These are phyloP conservation scores for Nemania sp. DNA, from an alignment of 2,329 filamentous ascomycete genomes.

Conservation along the genomic window DNA sequence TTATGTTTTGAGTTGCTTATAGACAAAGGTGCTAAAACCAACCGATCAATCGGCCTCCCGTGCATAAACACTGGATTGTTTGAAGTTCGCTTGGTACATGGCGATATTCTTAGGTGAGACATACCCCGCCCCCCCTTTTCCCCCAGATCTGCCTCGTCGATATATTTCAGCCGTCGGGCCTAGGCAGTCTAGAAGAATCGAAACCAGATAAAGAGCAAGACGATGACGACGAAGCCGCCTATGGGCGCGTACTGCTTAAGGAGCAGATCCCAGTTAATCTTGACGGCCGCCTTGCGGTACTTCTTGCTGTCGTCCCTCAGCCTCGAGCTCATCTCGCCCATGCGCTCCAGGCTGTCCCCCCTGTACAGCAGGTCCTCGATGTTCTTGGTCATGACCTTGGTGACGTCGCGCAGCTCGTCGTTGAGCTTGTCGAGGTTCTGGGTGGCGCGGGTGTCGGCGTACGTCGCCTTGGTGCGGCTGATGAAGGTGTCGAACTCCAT, in stretches of 20 bases:
- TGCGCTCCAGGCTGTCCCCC: slow-evolving; percentile 91
- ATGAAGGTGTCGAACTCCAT: slow-evolving; percentile 99
- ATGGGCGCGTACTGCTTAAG: slow-evolving; percentile 97
- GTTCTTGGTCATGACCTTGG: slow-evolving; percentile 99
- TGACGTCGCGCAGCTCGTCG: slow-evolving; percentile 95
- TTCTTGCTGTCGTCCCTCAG: slow-evolving; percentile 92
- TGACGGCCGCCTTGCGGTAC: slow-evolving; percentile 87
- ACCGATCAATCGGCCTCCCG: too few relatives aligned
- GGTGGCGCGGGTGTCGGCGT: slow-evolving; percentile 87
- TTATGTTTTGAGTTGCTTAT: not conserved
- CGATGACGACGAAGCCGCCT: slow-evolving; percentile 77
- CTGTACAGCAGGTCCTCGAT: slow-evolving; percentile 97
- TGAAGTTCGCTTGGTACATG: not conserved
- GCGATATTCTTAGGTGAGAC: slow-evolving; percentile 2
- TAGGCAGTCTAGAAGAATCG: slow-evolving; percentile 73
- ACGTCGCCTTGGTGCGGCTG: slow-evolving; percentile 86
- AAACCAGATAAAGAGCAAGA: slow-evolving; percentile 88
- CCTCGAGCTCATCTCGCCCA: slow-evolving; percentile 91
- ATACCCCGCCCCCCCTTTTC: too few relatives aligned
- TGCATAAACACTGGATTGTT: not conserved
- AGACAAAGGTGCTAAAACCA: not conserved
- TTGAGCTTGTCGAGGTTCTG: slow-evolving; percentile 96
- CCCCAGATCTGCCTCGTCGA: not conserved
- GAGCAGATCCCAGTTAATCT: slow-evolving; percentile 97
- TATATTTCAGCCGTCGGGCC: not conserved